These are phyloP conservation scores for Sarocladium oryzae DNA, from an alignment of 2,329 filamentous ascomycete species.

Conservation along the genomic window DNA sequence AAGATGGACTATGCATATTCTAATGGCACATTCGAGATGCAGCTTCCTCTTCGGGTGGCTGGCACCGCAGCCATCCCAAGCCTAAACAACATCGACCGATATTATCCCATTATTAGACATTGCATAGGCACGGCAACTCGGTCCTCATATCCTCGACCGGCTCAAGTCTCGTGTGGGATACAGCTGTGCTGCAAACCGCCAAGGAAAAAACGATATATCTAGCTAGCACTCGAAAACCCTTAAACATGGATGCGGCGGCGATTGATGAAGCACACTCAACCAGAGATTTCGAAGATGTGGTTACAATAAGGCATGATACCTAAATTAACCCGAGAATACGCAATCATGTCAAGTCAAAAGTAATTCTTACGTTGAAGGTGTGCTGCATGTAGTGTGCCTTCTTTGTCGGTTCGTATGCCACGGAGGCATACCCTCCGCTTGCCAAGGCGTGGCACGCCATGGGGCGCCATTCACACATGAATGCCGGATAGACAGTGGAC, in stretches of 20 bases:
- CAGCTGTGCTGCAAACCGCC: background rate
- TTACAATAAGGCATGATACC: background rate
- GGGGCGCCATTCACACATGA: background rate
- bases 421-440: constrained; percentile 1
- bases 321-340: too few species aligned
- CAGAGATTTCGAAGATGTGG: constrained; percentile 1
- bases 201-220: too few species aligned
- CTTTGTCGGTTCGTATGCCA: background rate
- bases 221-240: too few species aligned
- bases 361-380: too few species aligned
- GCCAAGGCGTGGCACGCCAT: background rate
- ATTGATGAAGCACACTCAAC: constrained; percentile 2
- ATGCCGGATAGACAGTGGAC: background rate
- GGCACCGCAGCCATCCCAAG: too few species aligned
- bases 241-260: too few species aligned
- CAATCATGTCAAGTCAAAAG: too few species aligned
- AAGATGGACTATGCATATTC: too few species aligned
- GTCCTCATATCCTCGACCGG: background rate
- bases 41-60: too few species aligned
- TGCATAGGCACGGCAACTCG: background rate
- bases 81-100: background rate
- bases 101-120: background rate
- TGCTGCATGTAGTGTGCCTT: background rate
- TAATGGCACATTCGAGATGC: too few species aligned
- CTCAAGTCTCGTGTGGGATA: background rate